Conservation (phyloP, 2,329 filamentous ascomycete genomes). For the Penicillium hordei region DNA sequence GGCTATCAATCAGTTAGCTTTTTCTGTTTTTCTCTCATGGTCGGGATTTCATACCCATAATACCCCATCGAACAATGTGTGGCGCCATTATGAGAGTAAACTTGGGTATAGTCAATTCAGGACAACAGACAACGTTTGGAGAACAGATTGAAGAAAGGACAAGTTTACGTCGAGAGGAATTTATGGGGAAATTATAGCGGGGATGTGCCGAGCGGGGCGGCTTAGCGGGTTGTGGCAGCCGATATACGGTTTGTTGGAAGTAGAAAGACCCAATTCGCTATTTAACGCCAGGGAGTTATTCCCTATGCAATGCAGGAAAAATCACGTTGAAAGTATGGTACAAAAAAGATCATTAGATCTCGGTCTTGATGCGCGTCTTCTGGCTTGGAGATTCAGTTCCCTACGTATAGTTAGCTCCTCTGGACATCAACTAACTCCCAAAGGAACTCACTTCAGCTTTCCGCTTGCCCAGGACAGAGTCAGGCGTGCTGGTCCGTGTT, state of each 20-base stretch:
- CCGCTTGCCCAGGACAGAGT: conserved; percentile 68
- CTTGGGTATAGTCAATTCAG: not conserved
- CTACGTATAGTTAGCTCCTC: conserved; percentile 17
- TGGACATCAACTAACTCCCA: not conserved
- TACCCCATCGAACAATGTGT: conserved; percentile 45
- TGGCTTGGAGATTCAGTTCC: conserved; percentile 37
- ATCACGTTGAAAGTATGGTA: conserved; percentile 2
- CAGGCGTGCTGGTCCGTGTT: conserved; percentile 56
- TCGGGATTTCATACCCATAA: conserved; percentile 38
- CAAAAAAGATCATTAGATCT: conserved; percentile 22
- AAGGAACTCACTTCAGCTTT: conserved; percentile 63
- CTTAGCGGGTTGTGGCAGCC: too few relatives aligned
- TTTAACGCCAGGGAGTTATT: conserved; percentile 3
- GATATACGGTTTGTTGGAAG: not conserved
- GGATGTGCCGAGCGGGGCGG: conserved; percentile 31
- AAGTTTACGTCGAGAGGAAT: not conserved
- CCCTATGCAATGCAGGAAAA: conserved; percentile 7
- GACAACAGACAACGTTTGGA: not conserved
- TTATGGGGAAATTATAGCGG: conserved; percentile 11
- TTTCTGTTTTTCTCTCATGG: not conserved
- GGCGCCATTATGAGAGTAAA: conserved; percentile 29
- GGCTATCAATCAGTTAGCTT: conserved; percentile 34
- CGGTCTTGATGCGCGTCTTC: conserved; percentile 43
- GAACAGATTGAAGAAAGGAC: not conserved
- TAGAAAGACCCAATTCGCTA: conserved; percentile 7